phyloP scores from a whole-genome alignment of 2,329 filamentous ascomycete genomes.

The Curvularia lunata region DNA sequence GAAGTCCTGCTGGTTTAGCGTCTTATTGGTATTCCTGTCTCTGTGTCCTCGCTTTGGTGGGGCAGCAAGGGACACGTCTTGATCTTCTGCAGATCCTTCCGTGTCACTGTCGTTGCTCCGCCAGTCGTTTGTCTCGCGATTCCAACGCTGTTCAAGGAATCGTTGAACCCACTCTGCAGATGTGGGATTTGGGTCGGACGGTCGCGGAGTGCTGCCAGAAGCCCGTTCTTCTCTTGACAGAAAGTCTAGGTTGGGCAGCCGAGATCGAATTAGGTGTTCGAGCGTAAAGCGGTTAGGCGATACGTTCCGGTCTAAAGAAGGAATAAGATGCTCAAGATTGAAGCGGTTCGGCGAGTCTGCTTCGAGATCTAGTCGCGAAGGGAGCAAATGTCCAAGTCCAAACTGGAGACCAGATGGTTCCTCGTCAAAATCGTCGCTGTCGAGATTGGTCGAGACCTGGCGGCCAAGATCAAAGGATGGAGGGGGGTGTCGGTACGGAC shows the following conservation, averaged over 20 bases:
- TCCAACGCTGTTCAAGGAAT: constrained; percentile 74
- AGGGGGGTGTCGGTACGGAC: constrained; percentile 76
- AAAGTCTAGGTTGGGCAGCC: constrained; percentile 39
- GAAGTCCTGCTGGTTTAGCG: constrained; percentile 58
- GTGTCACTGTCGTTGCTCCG: constrained; percentile 74
- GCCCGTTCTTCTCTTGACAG: constrained; percentile 31
- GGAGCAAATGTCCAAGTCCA: constrained; percentile 49
- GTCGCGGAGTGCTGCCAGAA: constrained; percentile 35
- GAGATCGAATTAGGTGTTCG: constrained; percentile 49
- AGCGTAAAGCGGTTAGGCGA: constrained; percentile 48
- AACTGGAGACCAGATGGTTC: constrained; percentile 47
- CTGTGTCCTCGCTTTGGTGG: constrained; percentile 49
- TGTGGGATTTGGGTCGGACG: constrained; percentile 52
- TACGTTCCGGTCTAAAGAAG: constrained; percentile 39
- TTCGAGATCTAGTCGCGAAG: constrained; percentile 40
- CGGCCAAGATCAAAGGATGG: constrained; percentile 50
- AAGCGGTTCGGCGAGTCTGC: constrained; percentile 45
- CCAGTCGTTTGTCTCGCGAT: constrained; percentile 79
- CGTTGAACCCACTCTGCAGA: constrained; percentile 87
- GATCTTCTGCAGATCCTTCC: constrained; percentile 46
- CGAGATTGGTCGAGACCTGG: constrained; percentile 37
- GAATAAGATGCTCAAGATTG: constrained; percentile 50
- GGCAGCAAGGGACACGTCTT: constrained; percentile 27
- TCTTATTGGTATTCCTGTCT: constrained; percentile 53
- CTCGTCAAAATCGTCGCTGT: constrained; percentile 50